phyloP scores from a whole-genome alignment of 176 grass and related monocot species.

The Hordeum marinum region DNA sequence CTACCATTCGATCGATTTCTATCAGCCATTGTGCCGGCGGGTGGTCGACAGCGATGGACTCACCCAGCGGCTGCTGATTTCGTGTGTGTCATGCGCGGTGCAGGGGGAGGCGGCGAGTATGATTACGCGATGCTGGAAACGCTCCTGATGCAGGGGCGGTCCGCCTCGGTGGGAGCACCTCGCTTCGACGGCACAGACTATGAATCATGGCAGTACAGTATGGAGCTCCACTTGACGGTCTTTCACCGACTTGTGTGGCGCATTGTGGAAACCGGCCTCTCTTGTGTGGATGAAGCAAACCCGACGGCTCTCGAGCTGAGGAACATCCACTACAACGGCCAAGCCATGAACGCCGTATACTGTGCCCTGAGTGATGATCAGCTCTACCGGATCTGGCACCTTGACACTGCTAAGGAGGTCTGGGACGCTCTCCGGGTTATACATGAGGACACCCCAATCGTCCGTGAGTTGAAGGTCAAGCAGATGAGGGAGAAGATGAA shows the following conservation, averaged over 20 bases:
- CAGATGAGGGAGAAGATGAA: neutral
- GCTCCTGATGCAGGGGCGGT: slow-evolving; percentile 39
- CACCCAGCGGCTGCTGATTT: neutral
- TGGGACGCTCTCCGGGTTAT: neutral
- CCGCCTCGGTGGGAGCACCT: slow-evolving; percentile 9
- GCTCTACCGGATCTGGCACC: neutral
- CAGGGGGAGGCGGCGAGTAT: slow-evolving; percentile 43
- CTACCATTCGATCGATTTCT: neutral
- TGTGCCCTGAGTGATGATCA: neutral
- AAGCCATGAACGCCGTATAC: neutral
- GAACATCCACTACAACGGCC: neutral
- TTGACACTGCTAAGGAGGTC: neutral
- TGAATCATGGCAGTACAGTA: neutral
- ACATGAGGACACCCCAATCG: neutral
- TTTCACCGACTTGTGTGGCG: neutral
- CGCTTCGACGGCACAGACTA: neutral
- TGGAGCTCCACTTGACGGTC: accelerated
- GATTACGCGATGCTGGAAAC: slow-evolving; percentile 38
- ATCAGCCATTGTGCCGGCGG: no score
- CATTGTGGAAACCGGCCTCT: neutral
- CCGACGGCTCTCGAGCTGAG: neutral
- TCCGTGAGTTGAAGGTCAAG: neutral
- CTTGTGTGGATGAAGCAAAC: neutral
- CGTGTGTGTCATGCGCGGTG: neutral
- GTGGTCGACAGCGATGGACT: no score